Evolutionary conservation across 73 alveolate species (phyloP).

Genomic region (Blepharisma japonicum): DNA sequence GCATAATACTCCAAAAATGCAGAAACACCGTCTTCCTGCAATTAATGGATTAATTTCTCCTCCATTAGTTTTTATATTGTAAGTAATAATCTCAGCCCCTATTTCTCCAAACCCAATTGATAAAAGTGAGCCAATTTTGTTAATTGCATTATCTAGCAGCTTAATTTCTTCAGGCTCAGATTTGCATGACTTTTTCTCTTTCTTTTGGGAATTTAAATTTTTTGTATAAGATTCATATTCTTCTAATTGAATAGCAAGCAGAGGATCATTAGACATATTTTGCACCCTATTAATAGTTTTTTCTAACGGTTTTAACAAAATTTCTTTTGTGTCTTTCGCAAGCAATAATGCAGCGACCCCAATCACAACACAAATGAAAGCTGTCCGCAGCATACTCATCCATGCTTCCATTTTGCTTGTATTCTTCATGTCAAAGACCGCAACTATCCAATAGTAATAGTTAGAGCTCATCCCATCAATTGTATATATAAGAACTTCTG

Average conservation of each 20-base stretch:
- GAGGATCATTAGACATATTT: constrained; percentile 76
- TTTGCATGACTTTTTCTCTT: constrained; percentile 2
- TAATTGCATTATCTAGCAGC: constrained; percentile 73
- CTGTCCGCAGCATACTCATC: constrained; percentile 63
- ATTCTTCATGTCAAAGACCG: constrained; percentile 46
- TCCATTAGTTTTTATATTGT: constrained; percentile 64
- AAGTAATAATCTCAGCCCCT: constrained; percentile 77
- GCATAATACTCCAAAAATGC: constrained; percentile 82
- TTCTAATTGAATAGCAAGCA: constrained; percentile 78
- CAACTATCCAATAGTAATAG: constrained; percentile 38
- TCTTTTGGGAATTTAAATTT: constrained; percentile 2
- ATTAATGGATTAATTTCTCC: constrained; percentile 90
- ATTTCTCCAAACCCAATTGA: constrained; percentile 73
- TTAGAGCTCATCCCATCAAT: constrained; percentile 18
- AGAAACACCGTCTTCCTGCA: constrained; percentile 81
- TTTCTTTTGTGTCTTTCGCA: constrained; percentile 69
- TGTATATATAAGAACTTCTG: constrained; percentile 19
- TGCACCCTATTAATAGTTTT: constrained; percentile 75
- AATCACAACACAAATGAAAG: constrained; percentile 66
- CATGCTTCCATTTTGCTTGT: constrained; percentile 45
- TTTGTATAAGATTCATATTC: constrained; percentile 33
- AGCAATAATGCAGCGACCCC: constrained; percentile 65
- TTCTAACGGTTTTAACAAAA: constrained; percentile 78
- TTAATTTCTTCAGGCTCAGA: constrained; percentile 60
- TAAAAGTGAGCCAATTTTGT: constrained; percentile 62